Evolutionary conservation across 352 stramenopile genomes (phyloP).

Genomic region (Phytophthora pini): DNA sequence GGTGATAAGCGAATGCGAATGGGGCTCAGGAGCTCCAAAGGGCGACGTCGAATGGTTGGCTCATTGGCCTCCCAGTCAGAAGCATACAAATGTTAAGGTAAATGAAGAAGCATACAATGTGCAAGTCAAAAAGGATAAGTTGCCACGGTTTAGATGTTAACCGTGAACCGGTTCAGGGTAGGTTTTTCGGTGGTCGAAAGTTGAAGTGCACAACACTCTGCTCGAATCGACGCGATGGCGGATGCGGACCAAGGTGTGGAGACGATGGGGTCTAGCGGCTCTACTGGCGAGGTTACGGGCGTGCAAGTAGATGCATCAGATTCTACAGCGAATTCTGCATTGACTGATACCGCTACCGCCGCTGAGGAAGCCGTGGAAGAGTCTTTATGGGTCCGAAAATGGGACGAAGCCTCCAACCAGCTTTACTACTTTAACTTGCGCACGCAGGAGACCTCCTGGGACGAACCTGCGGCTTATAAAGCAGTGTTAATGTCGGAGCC

Average conservation of each 20-base stretch:
- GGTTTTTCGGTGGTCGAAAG: constrained; percentile 5
- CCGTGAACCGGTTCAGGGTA: constrained; percentile 7
- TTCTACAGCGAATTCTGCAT: not conserved
- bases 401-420: constrained; percentile 29
- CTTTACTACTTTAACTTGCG: constrained; percentile 48
- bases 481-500: constrained; percentile 30
- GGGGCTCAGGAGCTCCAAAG: constrained; percentile 18
- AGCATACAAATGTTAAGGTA: not conserved
- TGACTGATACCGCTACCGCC: not conserved
- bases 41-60: constrained; percentile 73
- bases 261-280: not conserved
- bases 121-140: too few species aligned
- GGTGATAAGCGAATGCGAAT: constrained; percentile 91
- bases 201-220: constrained; percentile 27
- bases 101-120: not conserved
- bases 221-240: constrained; percentile 12
- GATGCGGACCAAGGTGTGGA: not conserved
- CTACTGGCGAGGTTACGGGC: not conserved
- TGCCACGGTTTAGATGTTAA: not conserved
- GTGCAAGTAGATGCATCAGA: not conserved
- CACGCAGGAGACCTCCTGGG: constrained; percentile 41
- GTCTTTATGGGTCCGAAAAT: constrained; percentile 42
- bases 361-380: constrained; percentile 4
- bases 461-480: constrained; percentile 34
- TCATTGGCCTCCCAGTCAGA: constrained; percentile 59